Base-by-base conservation (phyloP, 768 basidiomycete genomes). In the Lactarius trivialis region DNA sequence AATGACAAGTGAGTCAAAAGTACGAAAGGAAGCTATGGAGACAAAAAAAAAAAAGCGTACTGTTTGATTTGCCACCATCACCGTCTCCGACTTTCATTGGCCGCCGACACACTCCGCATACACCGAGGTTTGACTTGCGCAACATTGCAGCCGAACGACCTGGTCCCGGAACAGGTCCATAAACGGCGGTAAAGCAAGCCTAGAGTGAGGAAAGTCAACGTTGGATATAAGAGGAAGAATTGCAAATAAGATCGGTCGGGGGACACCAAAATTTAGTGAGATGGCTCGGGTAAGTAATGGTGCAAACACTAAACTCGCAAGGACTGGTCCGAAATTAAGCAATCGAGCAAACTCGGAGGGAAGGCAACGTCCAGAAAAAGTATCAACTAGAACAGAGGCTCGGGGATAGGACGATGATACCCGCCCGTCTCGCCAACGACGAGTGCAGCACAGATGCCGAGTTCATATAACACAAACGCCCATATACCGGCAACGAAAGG, bases 151-250 rank as follows among this genome's bases (percentile, higher is more conserved):
- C 72, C 55, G 80, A 75, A 68, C 76, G 82, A 36, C 76, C 78
- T 68, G 82, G 80, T 61, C 73, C 80, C 15, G 87, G 85, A 12
- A 89, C 86, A 6, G 91, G 91, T 15, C 95, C 96, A 73, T 99
- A 99, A 4, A 98, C 96, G 7, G 93, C 93, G 17, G 86, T 91
- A 73, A 98, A 98, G 74, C 97, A 99, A 17, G 93, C 96, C 90
- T 96, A 12, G 30, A 30, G 57, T 19, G 45, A n/a, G 48, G 11
- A 33, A 1, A 24, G 61, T 60, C n/a, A 55, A 55, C 58, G 37
- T 11, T 33, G 14, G 24, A 32, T 30, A 43, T n/a, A 32, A 17
- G 17, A 33, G 41, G 19, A 11, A 28, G 6, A 41, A 30, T 54
- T 43, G 26, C 45, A 41, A 58, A 41, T 30, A 36, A 6, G 21